phyloP scores from a whole-genome alignment of 768 basidiomycete species.

The Udeniomyces megalosporus region DNA sequence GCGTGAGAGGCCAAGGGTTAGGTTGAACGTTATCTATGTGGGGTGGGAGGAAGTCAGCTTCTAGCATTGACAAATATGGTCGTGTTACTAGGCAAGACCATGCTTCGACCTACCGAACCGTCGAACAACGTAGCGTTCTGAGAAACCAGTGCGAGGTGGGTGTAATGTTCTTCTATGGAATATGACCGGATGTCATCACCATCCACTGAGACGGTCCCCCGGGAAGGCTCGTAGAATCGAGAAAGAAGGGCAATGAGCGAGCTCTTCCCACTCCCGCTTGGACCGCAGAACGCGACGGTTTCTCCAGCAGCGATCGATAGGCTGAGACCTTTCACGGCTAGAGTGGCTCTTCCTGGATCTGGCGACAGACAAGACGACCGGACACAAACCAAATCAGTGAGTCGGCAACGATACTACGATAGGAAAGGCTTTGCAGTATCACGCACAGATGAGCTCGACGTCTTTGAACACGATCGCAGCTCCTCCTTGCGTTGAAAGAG shows the following conservation, averaged over 20 bases:
- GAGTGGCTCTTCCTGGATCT: not conserved
- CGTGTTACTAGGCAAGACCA: too few relatives aligned
- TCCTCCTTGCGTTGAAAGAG: too few relatives aligned
- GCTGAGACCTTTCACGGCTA: constrained; percentile 20
- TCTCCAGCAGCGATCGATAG: constrained; percentile 22
- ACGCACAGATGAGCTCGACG: constrained; percentile 3
- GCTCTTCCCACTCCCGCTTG: constrained; percentile 11
- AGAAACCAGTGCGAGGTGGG: constrained; percentile 25
- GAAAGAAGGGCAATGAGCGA: constrained; percentile 24
- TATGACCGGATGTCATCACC: constrained; percentile 23
- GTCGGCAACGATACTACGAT: too few relatives aligned
- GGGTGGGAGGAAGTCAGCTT: too few relatives aligned
- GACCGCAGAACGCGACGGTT: constrained; percentile 27
- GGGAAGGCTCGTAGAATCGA: constrained; percentile 26
- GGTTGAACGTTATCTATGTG: not conserved
- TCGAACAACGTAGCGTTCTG: constrained; percentile 28
- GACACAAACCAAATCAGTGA: too few relatives aligned
- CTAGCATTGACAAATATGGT: too few relatives aligned
- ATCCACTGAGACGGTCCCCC: constrained; percentile 23
- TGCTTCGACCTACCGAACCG: constrained; percentile 19
- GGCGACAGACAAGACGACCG: too few relatives aligned
- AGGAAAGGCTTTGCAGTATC: too few relatives aligned
- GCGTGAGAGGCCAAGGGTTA: constrained; percentile 4
- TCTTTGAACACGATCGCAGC: too few relatives aligned
- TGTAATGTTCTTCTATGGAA: constrained; percentile 19